A percentile compares a stretch with the other conserved stretches of the same genome.
phyloP scores from a whole-genome alignment of 495 filamentous ascomycete species.

The Penicillium robsamsonii region DNA sequence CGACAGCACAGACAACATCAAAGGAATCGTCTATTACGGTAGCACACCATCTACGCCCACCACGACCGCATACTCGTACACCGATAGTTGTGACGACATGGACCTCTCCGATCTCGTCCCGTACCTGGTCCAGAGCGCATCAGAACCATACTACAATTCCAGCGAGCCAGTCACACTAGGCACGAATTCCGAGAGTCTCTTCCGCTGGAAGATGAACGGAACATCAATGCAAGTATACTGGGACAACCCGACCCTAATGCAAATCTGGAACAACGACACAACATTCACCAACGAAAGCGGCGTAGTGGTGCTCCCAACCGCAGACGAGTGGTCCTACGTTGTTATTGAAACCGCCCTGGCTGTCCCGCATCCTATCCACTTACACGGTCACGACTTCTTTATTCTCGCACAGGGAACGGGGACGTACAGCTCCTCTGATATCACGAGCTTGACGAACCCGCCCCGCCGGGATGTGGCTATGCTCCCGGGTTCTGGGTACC shows the following conservation, averaged over 20 bases:
- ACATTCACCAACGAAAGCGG: slow-evolving; percentile 3
- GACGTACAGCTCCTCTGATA: too few species aligned
- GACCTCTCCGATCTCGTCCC: not conserved
- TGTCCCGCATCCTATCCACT: slow-evolving; percentile 76
- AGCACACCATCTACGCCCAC: not conserved
- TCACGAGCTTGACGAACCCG: slow-evolving; percentile 31
- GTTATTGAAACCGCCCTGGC: slow-evolving; percentile 11
- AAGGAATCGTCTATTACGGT: slow-evolving; percentile 3
- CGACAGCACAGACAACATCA: not conserved
- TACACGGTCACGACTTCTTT: slow-evolving; percentile 61
- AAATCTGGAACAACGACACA: slow-evolving; percentile 18
- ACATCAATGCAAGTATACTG: slow-evolving; percentile 29
- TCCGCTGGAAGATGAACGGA: slow-evolving; percentile 29
- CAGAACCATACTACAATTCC: too few species aligned
- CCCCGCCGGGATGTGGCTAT: slow-evolving; percentile 60
- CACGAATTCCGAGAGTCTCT: slow-evolving; percentile 5
- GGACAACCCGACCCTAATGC: slow-evolving; percentile 27
- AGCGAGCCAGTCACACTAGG: not conserved
- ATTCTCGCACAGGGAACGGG: slow-evolving; percentile 16
- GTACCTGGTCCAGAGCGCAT: not conserved
- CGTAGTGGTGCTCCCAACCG: slow-evolving; percentile 50
- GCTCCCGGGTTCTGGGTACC: slow-evolving; percentile 45
- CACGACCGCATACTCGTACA: not conserved
- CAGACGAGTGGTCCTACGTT: slow-evolving; percentile 56
- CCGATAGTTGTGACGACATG: not conserved